Percentiles rank a stretch among this genome's conserved stretches.
phyloP scores from a whole-genome alignment of 192 early-diverging fungal species.

The Nowakowskiella sp. region DNA sequence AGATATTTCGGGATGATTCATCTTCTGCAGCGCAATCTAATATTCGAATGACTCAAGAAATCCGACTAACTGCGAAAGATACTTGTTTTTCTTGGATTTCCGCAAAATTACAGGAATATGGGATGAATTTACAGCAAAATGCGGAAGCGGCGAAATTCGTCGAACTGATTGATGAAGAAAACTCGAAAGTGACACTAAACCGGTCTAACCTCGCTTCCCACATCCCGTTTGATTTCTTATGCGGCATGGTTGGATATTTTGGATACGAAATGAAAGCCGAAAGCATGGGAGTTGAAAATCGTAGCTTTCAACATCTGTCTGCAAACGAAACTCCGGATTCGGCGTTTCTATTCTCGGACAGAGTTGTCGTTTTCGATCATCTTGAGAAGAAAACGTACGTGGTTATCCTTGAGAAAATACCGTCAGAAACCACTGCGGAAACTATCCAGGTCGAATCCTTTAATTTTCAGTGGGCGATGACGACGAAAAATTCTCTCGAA shows the following conservation, averaged over 20 bases:
- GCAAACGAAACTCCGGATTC: conserved; percentile 54
- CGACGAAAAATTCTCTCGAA: conserved; percentile 2
- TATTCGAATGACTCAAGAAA: no score
- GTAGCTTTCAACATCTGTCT: conserved; percentile 8
- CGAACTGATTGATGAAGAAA: neutral
- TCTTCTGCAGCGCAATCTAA: no score
- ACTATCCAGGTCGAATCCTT: neutral
- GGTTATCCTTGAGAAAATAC: conserved; percentile 9
- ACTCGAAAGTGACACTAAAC: neutral
- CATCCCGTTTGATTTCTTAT: conserved; percentile 51
- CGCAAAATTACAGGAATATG: neutral
- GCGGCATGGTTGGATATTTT: conserved; percentile 84
- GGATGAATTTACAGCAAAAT: neutral
- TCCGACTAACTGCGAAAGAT: no score
- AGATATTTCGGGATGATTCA: no score
- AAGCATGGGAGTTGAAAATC: conserved; percentile 28
- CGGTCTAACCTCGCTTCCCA: neutral
- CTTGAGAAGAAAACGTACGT: conserved; percentile 16
- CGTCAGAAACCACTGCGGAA: neutral
- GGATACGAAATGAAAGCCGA: conserved; percentile 93
- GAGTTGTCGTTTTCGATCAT: conserved; percentile 69
- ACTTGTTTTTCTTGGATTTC: conserved; percentile 10
- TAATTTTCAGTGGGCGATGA: neutral
- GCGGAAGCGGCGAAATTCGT: neutral
- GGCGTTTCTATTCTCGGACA: conserved; percentile 65